phyloP scores from a whole-genome alignment of 2,329 filamentous ascomycete genomes.

The Diaporthe sp. region DNA sequence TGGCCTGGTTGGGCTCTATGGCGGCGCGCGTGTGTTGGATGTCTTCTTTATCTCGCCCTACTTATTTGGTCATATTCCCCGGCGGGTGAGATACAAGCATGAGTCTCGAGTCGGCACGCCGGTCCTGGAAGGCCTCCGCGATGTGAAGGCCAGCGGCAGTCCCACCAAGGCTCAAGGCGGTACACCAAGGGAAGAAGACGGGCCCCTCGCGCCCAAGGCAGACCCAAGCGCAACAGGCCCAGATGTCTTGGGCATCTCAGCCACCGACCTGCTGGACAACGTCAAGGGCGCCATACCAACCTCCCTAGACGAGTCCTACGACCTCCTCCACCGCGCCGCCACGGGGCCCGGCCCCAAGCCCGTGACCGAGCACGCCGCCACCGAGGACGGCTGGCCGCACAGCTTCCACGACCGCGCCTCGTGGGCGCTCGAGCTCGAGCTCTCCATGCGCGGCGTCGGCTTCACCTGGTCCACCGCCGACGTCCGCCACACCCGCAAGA shows the following conservation, averaged over 20 bases:
- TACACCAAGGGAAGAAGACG: not conserved
- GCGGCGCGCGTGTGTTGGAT: conserved; percentile 55
- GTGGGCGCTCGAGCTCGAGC: conserved; percentile 58
- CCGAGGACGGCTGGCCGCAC: conserved; percentile 54
- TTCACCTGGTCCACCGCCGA: conserved; percentile 60
- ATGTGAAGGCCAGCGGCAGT: conserved; percentile 21
- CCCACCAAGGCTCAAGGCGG: not conserved
- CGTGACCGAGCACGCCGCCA: conserved; percentile 52
- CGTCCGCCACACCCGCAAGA: conserved; percentile 56
- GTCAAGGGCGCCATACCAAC: not conserved
- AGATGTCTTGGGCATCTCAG: not conserved
- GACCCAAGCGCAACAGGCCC: not conserved
- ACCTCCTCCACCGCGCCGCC: conserved; percentile 42
- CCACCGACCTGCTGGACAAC: conserved; percentile 19
- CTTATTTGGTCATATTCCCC: conserved; percentile 53
- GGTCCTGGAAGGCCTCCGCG: conserved; percentile 32
- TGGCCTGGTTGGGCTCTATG: conserved; percentile 56
- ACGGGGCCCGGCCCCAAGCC: conserved; percentile 45
- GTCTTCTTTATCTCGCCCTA: conserved; percentile 58
- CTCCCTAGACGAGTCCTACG: conserved; percentile 18
- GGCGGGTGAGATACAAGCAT: conserved; percentile 56
- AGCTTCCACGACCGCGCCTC: conserved; percentile 53
- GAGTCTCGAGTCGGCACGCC: conserved; percentile 48
- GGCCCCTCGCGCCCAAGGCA: not conserved
- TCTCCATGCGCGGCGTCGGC: conserved; percentile 57